phyloP scores from a whole-genome alignment of 441 rosid genomes.

The Gossypium aridum region DNA sequence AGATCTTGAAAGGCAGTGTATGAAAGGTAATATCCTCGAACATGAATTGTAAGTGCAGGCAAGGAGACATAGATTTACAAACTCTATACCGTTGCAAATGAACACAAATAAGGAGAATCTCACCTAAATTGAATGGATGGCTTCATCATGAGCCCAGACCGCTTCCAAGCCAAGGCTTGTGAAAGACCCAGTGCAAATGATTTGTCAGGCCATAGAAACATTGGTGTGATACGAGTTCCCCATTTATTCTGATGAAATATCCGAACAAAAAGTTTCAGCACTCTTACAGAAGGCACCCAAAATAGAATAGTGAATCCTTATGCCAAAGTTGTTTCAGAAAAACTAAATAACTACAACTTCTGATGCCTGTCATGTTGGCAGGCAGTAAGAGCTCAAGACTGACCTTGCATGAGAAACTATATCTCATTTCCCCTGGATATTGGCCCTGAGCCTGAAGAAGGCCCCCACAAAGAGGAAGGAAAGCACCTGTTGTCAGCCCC shows the following conservation, averaged over 20 bases:
- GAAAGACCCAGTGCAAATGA: conserved; percentile 60
- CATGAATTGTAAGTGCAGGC: not conserved
- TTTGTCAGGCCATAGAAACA: conserved; percentile 84
- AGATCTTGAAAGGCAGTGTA: not conserved
- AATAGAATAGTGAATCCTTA: not conserved
- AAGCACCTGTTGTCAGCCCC: conserved; percentile 86
- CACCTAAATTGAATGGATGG: conserved; percentile 75
- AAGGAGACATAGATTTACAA: not conserved
- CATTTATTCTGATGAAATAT: conserved; percentile 51
- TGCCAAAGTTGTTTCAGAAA: not conserved
- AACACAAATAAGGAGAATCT: not conserved
- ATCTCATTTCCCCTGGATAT: conserved; percentile 98
- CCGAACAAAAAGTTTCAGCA: not conserved
- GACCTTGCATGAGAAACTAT: conserved; percentile 86
- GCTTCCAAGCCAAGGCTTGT: conserved; percentile 82
- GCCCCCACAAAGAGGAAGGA: conserved; percentile 77
- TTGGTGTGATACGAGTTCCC: conserved; percentile 83
- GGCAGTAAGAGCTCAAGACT: not conserved
- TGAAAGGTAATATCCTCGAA: not conserved
- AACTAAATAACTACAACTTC: not conserved
- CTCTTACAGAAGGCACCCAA: not conserved
- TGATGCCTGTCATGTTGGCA: not conserved
- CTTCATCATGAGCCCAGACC: conserved; percentile 75
- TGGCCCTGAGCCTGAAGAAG: conserved; percentile 97
- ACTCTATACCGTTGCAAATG: not conserved